A percentile compares a stretch with the other conserved stretches of the same genome.
Conservation (phyloP, 2,329 filamentous ascomycete genomes). For the Lachnellula willkommii region DNA sequence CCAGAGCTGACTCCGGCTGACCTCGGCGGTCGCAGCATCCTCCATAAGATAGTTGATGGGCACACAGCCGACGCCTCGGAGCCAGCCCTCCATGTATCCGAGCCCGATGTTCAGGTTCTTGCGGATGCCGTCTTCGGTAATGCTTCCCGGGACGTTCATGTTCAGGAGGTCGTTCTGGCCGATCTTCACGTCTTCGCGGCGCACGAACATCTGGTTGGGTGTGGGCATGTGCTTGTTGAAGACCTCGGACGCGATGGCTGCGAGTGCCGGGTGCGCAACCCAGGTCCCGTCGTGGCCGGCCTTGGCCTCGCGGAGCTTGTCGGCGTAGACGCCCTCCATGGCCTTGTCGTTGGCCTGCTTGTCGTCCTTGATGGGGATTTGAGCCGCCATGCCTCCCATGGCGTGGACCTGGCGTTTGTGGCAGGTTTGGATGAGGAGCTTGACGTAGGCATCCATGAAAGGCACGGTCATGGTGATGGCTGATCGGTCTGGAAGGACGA, state of each 20-base stretch:
- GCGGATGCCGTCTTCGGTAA: slow-evolving; percentile 91
- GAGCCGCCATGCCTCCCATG: slow-evolving; percentile 97
- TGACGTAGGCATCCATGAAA: slow-evolving; percentile 97
- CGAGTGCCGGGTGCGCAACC: slow-evolving; percentile 94
- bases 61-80: slow-evolving; percentile 89
- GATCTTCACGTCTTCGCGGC: slow-evolving; percentile 83
- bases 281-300: slow-evolving; percentile 95
- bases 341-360: slow-evolving; percentile 84
- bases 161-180: slow-evolving; percentile 87
- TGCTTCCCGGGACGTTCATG: slow-evolving; percentile 90
- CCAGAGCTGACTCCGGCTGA: slow-evolving; percentile 91
- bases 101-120: slow-evolving; percentile 98
- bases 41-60: slow-evolving; percentile 99
- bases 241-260: slow-evolving; percentile 78
- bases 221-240: slow-evolving; percentile 99
- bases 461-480: slow-evolving; percentile 95
- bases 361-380: slow-evolving; percentile 98
- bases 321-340: slow-evolving; percentile 86
- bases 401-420: slow-evolving; percentile 96
- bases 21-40: slow-evolving; percentile 94
- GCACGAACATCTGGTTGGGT: slow-evolving; percentile 89
- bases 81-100: slow-evolving; percentile 98
- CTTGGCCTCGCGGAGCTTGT: slow-evolving; percentile 93
- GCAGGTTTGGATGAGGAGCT: slow-evolving; percentile 96
- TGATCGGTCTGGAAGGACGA: slow-evolving; percentile 86